phyloP scores from a whole-genome alignment of 108 stramenopile genomes.

The Skeletonema potamos region DNA sequence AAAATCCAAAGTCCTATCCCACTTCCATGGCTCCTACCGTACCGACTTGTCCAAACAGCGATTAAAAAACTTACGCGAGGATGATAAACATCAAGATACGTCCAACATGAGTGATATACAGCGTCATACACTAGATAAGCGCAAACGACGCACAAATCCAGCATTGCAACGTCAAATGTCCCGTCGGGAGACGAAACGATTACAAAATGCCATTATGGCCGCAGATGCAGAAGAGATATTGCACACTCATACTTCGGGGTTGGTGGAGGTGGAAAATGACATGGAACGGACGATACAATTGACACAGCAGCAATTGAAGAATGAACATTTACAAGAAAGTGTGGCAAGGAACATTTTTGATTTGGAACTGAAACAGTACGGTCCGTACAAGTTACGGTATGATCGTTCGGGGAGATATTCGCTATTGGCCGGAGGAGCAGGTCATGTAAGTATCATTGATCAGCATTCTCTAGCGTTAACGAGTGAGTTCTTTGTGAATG shows the following conservation, averaged over 20 bases:
- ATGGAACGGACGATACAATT: constrained; percentile 79
- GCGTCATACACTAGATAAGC: not conserved
- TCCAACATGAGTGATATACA: constrained; percentile 4
- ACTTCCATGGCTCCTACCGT: constrained; percentile 20
- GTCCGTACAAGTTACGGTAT: constrained; percentile 75
- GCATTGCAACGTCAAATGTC: constrained; percentile 16
- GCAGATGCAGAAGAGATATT: constrained; percentile 75
- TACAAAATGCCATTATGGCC: constrained; percentile 74
- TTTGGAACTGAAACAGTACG: constrained; percentile 52
- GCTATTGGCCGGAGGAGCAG: constrained; percentile 44
- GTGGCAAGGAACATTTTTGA: constrained; percentile 78
- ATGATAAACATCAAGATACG: constrained; percentile 18
- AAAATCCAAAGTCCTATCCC: constrained; percentile 15
- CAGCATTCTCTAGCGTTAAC: constrained; percentile 51
- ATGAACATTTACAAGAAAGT: constrained; percentile 55
- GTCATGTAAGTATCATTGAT: constrained; percentile 87
- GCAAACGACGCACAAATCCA: constrained; percentile 16
- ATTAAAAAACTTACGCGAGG: constrained; percentile 15
- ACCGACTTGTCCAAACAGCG: constrained; percentile 15
- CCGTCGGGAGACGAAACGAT: constrained; percentile 51
- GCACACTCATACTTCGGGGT: constrained; percentile 62
- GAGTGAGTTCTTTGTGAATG: constrained; percentile 80
- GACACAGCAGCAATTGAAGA: constrained; percentile 63
- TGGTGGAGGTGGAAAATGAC: constrained; percentile 71
- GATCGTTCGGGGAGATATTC: constrained; percentile 78